phyloP scores from a whole-genome alignment of 2,329 filamentous ascomycete species.

The Tolypocladium tropicale region DNA sequence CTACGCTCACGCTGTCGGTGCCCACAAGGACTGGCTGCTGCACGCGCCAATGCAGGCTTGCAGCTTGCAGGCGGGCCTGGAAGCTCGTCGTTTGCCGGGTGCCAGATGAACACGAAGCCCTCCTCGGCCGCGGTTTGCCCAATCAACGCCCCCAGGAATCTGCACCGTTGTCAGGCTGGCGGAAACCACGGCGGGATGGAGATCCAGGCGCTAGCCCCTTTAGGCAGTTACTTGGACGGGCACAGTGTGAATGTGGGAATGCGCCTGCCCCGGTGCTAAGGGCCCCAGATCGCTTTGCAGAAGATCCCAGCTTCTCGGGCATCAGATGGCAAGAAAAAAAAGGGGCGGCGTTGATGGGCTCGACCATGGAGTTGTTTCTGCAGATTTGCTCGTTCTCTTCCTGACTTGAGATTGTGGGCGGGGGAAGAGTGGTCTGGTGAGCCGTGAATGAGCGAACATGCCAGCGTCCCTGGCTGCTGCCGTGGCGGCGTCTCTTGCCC shows the following conservation, averaged over 20 bases:
- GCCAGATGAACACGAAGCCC: not conserved
- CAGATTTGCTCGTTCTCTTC: too few species aligned
- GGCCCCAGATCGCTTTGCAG: not conserved
- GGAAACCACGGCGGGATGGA: not conserved
- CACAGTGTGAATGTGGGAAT: conserved; percentile 2
- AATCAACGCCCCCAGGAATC: not conserved
- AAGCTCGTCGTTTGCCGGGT: not conserved
- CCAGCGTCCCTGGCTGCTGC: not conserved
- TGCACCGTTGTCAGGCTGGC: not conserved
- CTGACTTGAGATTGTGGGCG: not conserved
- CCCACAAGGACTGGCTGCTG: not conserved
- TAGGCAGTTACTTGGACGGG: conserved; percentile 1
- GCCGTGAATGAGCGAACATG: not conserved
- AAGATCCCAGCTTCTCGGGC: too few species aligned
- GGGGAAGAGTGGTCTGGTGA: not conserved
- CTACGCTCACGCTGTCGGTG: not conserved
- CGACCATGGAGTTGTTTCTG: too few species aligned
- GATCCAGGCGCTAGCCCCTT: not conserved
- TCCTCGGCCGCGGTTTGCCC: not conserved
- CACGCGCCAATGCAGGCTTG: not conserved
- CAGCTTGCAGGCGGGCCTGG: not conserved
- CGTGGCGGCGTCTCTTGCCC: not conserved
- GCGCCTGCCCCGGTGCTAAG: not conserved
- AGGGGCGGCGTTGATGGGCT: too few species aligned
- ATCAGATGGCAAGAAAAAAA: not conserved